phyloP scores from a whole-genome alignment of 2,329 filamentous ascomycete genomes.

The Penicillium paneum region DNA sequence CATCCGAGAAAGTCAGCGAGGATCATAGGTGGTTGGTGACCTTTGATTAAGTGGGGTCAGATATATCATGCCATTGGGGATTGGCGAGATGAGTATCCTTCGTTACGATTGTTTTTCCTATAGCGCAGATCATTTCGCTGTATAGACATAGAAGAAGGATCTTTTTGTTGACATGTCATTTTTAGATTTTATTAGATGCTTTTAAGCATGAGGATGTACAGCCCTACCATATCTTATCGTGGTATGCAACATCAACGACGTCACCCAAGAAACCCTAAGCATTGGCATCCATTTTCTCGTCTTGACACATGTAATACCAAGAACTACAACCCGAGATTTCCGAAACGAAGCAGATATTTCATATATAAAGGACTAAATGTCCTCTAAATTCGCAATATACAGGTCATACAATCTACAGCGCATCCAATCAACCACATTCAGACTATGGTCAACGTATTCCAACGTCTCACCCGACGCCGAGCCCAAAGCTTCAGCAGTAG shows the following conservation, averaged over 20 bases:
- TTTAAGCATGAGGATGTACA: not conserved
- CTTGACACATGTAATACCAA: slow-evolving; percentile 10
- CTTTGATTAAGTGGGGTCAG: slow-evolving; percentile 20
- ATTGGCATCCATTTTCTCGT: slow-evolving; percentile 1
- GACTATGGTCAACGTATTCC: slow-evolving; percentile 23
- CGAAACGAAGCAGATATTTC: not conserved
- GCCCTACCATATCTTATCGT: not conserved
- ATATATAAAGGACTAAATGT: not conserved
- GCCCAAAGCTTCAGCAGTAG: slow-evolving; percentile 12
- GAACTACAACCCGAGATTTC: not conserved
- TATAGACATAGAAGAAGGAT: not conserved
- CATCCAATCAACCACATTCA: not conserved
- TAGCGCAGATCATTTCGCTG: not conserved
- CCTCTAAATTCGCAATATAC: not conserved
- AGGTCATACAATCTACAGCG: not conserved
- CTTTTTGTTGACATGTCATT: not conserved
- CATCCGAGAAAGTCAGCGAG: slow-evolving; percentile 28
- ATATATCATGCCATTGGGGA: not conserved
- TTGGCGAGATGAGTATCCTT: not conserved
- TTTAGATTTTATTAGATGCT: not conserved
- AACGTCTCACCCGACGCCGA: slow-evolving; percentile 16
- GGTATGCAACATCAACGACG: slow-evolving; percentile 2
- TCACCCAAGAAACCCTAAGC: slow-evolving; percentile 6
- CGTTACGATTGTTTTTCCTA: not conserved
- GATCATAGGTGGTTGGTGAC: slow-evolving; percentile 36